These are phyloP conservation scores for Naganishia liquefaciens DNA, from an alignment of 1,284 basidiomycete genomes.

Conservation along the genomic window DNA sequence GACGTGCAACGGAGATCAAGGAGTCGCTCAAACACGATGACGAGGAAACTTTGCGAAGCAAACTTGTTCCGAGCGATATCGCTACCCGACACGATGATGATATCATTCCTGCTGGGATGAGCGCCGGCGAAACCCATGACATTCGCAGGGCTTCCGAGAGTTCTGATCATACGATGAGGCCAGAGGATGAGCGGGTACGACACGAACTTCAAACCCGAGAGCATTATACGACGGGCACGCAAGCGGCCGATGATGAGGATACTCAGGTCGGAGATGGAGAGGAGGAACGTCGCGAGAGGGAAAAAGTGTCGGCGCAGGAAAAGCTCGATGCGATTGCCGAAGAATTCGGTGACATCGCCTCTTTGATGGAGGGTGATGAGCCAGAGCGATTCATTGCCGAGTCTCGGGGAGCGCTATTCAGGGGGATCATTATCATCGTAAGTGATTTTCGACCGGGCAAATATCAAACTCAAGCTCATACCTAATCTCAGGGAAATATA, in stretches of 20 bases:
- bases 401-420: conserved; percentile 59
- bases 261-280: conserved; percentile 1
- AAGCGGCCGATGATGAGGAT: conserved; percentile 4
- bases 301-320: conserved; percentile 42
- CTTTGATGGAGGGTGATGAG: conserved; percentile 56
- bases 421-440: conserved; percentile 38
- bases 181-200: conserved; percentile 6
- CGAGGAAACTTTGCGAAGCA: conserved; percentile 15
- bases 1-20: conserved; percentile 25
- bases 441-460: conserved; percentile 52
- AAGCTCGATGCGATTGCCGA: conserved; percentile 50
- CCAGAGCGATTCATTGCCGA: conserved; percentile 62
- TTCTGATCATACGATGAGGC: conserved; percentile 1
- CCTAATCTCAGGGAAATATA: conserved; percentile 59
- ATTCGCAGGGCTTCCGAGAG: conserved; percentile 4
- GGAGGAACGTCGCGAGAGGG: conserved; percentile 23
- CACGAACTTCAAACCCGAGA: conserved; percentile 6
- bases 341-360: conserved; percentile 51
- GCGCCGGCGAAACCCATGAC: conserved; percentile 1
- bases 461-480: conserved; percentile 12
- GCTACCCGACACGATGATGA: conserved; percentile 22
- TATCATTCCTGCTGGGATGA: conserved; percentile 16
- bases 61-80: conserved; percentile 22
- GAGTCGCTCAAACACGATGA: conserved; percentile 16
- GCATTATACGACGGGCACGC: background rate